Evolutionary conservation across 2,329 filamentous ascomycete species (phyloP), one percentile per base, ranked within the genome.

Genomic region (Lachnum nothofagi): DNA sequence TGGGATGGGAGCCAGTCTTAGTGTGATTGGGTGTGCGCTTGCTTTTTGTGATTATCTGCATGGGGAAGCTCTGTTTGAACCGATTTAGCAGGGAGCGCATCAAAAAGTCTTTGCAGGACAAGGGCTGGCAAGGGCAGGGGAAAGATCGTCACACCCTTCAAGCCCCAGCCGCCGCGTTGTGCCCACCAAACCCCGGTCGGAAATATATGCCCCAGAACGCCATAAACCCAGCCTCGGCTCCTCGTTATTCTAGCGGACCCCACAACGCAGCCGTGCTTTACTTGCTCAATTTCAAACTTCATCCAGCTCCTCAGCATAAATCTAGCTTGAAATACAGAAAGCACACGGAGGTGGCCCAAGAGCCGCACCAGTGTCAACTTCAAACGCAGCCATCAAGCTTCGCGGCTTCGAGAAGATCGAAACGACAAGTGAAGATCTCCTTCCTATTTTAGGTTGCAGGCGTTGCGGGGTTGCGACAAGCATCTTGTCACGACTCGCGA

Each of bases 81-180:
- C 7, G 5, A 22, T 22, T 22, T 27, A 27, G 25, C 25, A 27
- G 34, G 19, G n/a, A 17, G n/a, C 34, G 19, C 16, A 10, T 19
- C 34, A 37, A 16, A 17, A 19, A 14, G 16, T 16, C 34, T 16
- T 16, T 40, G 10, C 37, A 24, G 20, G 20, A 24, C 20, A 17
- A 24, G 29, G 22, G 9, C 9, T 14, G 12, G 48, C 24, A 29
- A 33, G 44, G 43, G 43, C 23, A 25, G 31, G 40, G 31, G 24
- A 42, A 34, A 16, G 48, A 51, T 51, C 48, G 39, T 46, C 48
- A 42, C 40, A 51, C 40, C 33, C 39, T 33, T 31, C 33, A 19
- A 33, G 25, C 25, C 22, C 12, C 14, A 19, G n/a, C 40, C 17
- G 38, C 29, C 33, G 23, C 14, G 34, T 20, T 42, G 10, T 35